Evolutionary conservation across 345 rosid species (phyloP).

Genomic region (Mangifera indica): DNA sequence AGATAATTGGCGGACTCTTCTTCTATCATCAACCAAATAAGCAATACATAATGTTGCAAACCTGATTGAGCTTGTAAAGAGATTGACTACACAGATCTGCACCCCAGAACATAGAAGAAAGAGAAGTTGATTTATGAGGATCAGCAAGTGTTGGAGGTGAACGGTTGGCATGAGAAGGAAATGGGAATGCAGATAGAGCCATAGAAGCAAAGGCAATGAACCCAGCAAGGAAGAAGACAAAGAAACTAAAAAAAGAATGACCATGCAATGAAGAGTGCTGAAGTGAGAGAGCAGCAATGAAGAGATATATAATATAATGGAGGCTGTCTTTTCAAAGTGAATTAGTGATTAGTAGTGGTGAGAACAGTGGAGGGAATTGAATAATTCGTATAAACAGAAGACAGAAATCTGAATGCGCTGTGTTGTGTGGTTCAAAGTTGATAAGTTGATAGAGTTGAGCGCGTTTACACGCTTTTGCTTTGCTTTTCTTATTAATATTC

Average conservation of each 20-base stretch:
- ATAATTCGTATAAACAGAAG: not conserved
- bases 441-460: not conserved
- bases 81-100: conserved; percentile 52
- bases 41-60: conserved; percentile 16
- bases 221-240: not conserved
- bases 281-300: not conserved
- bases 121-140: conserved; percentile 35
- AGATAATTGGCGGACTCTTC: not conserved
- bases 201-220: conserved; percentile 21
- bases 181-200: conserved; percentile 73
- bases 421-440: not conserved
- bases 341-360: not conserved
- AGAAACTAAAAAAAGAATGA: not conserved
- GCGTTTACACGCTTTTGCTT: not conserved
- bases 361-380: not conserved
- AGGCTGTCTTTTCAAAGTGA: not conserved
- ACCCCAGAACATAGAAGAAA: conserved; percentile 39
- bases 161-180: conserved; percentile 47
- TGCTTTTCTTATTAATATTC: not conserved
- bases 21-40: conserved; percentile 6
- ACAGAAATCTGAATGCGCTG: conserved; percentile 4
- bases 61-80: conserved; percentile 40
- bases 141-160: conserved; percentile 36
- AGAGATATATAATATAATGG: not conserved
- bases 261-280: not conserved